Evolutionary conservation across 495 filamentous ascomycete genomes (phyloP).

Genomic region (Xylaria longipes): DNA sequence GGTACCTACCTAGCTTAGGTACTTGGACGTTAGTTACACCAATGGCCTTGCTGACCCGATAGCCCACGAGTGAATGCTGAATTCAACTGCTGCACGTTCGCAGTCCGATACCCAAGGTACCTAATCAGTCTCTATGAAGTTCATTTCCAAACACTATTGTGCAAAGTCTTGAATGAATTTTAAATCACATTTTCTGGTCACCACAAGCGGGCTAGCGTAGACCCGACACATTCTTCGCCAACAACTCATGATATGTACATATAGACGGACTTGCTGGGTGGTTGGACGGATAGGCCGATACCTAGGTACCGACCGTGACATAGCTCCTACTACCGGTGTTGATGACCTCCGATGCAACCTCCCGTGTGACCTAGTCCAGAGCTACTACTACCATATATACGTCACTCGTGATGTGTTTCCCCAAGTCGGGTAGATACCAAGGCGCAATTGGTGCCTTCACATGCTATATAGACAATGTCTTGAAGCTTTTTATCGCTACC

Average conservation of each 20-base stretch:
- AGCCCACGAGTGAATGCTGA: neutral
- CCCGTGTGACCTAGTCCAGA: neutral
- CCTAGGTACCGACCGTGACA: conserved; percentile 7
- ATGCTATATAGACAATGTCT: neutral
- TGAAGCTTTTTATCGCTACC: neutral
- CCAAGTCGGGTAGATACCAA: neutral
- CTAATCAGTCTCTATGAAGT: neutral
- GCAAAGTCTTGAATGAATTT: neutral
- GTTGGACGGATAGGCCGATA: conserved; percentile 12
- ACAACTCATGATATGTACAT: neutral
- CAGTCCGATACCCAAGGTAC: neutral
- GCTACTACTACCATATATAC: conserved; percentile 8
- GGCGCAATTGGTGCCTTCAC: neutral
- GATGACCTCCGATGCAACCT: conserved; percentile 14
- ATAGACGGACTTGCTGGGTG: neutral
- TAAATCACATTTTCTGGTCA: neutral
- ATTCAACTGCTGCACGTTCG: neutral
- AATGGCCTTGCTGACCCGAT: neutral
- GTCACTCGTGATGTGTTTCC: conserved; percentile 11
- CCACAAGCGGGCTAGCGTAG: neutral
- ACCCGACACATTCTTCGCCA: neutral
- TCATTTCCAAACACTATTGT: neutral
- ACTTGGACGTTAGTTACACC: too few relatives aligned
- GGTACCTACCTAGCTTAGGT: too few relatives aligned
- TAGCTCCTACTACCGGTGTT: conserved; percentile 1